Evolutionary conservation across 1,284 basidiomycete species (phyloP), one percentile per base, ranked within the genome.

Genomic region (Athelia psychrophila): DNA sequence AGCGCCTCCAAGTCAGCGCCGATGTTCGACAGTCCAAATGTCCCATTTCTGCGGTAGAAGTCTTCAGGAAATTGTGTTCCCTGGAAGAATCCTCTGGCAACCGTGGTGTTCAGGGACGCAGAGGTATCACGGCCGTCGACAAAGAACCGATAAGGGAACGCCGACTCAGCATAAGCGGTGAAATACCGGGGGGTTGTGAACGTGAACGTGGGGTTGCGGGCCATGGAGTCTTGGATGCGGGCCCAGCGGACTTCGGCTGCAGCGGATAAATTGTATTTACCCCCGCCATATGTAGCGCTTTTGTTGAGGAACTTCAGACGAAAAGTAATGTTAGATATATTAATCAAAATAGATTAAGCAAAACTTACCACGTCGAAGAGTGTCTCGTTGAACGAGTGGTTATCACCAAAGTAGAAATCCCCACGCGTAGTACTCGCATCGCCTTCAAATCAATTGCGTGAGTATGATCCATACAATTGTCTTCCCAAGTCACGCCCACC

Each of bases 131-230:
- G 38, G 5, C 38, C 38, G n/a, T 42, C 38, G 5, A 42, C 38
- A n/a, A 67, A 66, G 47, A 67, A 66, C 3, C 60, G 62, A 9
- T 67, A 52, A 1, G 62, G 64, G 12, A 67, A 63, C 0, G 47
- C 53, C 3, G 62, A 51, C 46, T 64, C 65, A 3, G 53, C 53
- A 16, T 66, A 60, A 2, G 58, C 60, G 0, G 52, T 53, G 0
- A 54, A 8, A 44, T 4, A 64, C 6, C 65, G 60, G 0, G 60
- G 62, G 9, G 54, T 50, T 1, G 54, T 60, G 12, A 64, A 63
- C 25, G 5, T 51, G 35, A 67, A 64, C 0, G 55, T 65, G 0
- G 62, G 65, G 22, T 67, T 66, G 27, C 47, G 52, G 1, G 60
- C 62, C 6, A 65, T 59, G 27, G 64, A 63, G 44, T 64, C 54